Conservation (phyloP, 2,329 filamentous ascomycete genomes). For the Fusarium oligoseptatum region DNA sequence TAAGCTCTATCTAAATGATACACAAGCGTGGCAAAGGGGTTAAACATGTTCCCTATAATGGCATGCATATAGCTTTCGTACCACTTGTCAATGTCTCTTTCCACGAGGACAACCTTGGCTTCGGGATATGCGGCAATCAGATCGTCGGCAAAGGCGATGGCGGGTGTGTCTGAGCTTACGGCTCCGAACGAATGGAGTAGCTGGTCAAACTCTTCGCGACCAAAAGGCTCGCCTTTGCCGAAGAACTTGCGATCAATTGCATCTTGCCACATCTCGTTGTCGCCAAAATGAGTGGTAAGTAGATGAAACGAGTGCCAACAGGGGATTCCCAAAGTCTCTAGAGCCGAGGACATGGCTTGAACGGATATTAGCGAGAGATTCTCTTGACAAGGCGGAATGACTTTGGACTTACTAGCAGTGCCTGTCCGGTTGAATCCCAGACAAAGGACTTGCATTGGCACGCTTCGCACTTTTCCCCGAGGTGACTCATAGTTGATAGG, state of each 20-base stretch:
- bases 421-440: constrained; percentile 40
- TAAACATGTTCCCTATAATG: constrained; percentile 14
- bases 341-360: constrained; percentile 30
- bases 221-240: constrained; percentile 22
- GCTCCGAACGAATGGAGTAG: constrained; percentile 45
- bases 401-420: constrained; percentile 29
- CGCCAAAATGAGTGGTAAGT: constrained; percentile 36
- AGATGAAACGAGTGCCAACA: constrained; percentile 37
- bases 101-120: constrained; percentile 16
- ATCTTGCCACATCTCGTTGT: constrained; percentile 42
- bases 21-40: background rate
- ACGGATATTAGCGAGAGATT: background rate
- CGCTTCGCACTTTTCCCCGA: constrained; percentile 28
- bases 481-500: constrained; percentile 34
- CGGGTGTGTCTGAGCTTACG: constrained; percentile 56
- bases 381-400: accelerated
- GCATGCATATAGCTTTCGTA: constrained; percentile 26
- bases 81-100: constrained; percentile 12
- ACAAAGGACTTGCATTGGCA: constrained; percentile 39
- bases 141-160: constrained; percentile 39
- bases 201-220: constrained; percentile 33
- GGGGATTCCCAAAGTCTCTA: constrained; percentile 31
- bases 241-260: constrained; percentile 39
- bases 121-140: constrained; percentile 21
- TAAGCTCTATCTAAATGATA: constrained; percentile 9